Conservation (phyloP, 768 basidiomycete genomes). For the Thelephora aurantiotincta region DNA sequence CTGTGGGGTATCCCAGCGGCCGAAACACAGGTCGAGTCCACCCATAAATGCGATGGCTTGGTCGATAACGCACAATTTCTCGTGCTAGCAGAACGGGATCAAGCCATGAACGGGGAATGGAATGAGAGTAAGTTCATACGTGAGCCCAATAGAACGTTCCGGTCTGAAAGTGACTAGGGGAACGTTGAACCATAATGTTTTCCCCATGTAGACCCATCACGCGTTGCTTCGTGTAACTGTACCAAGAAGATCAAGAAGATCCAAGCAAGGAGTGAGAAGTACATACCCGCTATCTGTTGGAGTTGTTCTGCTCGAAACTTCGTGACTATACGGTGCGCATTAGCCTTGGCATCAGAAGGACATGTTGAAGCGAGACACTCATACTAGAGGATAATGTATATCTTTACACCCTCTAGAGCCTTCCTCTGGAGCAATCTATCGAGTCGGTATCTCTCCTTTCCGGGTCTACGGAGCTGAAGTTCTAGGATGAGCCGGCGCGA, state of each 20-base stretch:
- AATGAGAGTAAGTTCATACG: conserved; percentile 29
- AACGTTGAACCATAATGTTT: conserved; percentile 93
- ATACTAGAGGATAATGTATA: conserved; percentile 89
- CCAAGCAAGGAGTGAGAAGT: neutral
- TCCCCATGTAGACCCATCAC: conserved; percentile 59
- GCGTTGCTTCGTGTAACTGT: conserved; percentile 76
- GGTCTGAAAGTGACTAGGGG: conserved; percentile 94
- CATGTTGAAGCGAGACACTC: conserved; percentile 14
- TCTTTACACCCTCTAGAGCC: conserved; percentile 90
- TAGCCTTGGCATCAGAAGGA: conserved; percentile 2
- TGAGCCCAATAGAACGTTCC: conserved; percentile 99
- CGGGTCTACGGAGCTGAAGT: conserved; percentile 72
- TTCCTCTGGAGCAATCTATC: conserved; percentile 81
- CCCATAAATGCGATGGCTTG: conserved; percentile 98
- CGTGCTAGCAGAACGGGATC: conserved; percentile 44
- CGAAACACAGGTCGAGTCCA: conserved; percentile 89
- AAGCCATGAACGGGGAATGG: conserved; percentile 1
- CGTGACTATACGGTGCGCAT: conserved; percentile 40
- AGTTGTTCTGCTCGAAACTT: conserved; percentile 91
- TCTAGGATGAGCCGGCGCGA: conserved; percentile 26
- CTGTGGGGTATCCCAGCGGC: conserved; percentile 94
- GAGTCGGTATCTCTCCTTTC: conserved; percentile 73
- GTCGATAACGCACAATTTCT: conserved; percentile 96
- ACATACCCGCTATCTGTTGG: conserved; percentile 84
- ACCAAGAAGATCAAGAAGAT: neutral